phyloP scores from a whole-genome alignment of 2,329 filamentous ascomycete species.

The Ascochyta clinopodiicola region DNA sequence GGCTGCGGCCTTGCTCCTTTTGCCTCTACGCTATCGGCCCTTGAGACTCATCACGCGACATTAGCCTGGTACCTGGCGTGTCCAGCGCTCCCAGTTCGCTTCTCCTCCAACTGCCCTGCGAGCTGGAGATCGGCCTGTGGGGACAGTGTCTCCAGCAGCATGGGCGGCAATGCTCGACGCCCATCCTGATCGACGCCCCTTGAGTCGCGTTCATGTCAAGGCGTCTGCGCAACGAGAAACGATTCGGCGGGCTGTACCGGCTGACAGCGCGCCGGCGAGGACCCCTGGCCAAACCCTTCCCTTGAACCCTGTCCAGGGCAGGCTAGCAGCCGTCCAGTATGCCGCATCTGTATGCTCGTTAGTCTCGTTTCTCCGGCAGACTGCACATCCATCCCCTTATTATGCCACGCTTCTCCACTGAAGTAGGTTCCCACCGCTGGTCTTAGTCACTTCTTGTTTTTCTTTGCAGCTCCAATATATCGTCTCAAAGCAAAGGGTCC shows the following conservation, averaged over 20 bases:
- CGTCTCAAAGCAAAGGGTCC: background rate
- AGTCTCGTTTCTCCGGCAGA: constrained; percentile 19
- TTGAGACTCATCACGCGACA: constrained; percentile 25
- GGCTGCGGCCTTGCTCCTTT: constrained; percentile 19
- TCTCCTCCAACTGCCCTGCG: constrained; percentile 1
- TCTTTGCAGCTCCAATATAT: background rate
- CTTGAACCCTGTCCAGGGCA: constrained; percentile 21
- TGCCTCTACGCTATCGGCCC: constrained; percentile 8
- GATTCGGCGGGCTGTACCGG: constrained; percentile 22
- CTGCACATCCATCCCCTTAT: constrained; percentile 25
- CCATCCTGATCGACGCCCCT: constrained; percentile 3
- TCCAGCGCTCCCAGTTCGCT: background rate
- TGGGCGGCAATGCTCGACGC: background rate
- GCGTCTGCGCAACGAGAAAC: constrained; percentile 7
- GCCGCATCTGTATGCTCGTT: constrained; percentile 25
- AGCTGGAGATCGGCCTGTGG: background rate
- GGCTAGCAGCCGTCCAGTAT: constrained; percentile 26
- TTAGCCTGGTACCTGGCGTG: background rate
- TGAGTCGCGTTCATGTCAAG: constrained; percentile 12
- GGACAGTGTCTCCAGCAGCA: constrained; percentile 2
- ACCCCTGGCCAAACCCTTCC: constrained; percentile 19
- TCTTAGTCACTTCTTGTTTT: constrained; percentile 10
- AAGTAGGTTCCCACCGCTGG: background rate
- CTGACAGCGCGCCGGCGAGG: constrained; percentile 15
- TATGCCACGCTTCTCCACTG: constrained; percentile 7